phyloP scores from a whole-genome alignment of 768 basidiomycete genomes.

The Mycena latifolia region DNA sequence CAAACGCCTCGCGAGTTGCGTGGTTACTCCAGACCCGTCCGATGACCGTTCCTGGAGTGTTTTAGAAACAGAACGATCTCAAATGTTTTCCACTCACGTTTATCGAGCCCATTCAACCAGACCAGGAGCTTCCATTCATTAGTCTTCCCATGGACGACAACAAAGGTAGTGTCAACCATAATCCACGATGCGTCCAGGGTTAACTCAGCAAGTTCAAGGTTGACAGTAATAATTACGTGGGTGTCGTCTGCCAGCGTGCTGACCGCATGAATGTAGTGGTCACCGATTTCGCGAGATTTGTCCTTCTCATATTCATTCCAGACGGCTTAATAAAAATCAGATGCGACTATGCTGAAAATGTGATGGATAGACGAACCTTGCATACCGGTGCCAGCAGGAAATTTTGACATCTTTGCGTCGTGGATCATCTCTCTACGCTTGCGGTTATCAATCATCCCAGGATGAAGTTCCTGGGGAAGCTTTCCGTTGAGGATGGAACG shows the following conservation, averaged over 20 bases:
- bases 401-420: neutral
- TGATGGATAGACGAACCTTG: neutral
- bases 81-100: no score
- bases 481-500: neutral
- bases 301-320: neutral
- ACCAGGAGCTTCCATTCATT: neutral
- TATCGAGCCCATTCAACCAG: neutral
- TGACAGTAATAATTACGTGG: neutral
- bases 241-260: neutral
- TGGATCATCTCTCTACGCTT: neutral
- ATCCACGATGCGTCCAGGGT: slow-evolving; percentile 6
- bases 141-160: neutral
- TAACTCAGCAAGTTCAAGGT: neutral
- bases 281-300: neutral
- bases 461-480: neutral
- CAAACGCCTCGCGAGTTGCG: neutral
- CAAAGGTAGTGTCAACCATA: slow-evolving; percentile 10
- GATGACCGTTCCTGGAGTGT: slow-evolving; percentile 4
- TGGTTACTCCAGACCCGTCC: slow-evolving; percentile 3
- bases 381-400: neutral
- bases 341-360: no score
- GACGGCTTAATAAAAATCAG: neutral
- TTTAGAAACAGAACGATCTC: no score
- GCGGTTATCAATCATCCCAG: neutral
- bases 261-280: neutral